Base-by-base conservation (phyloP, 176 grass and related monocot species). In the Tillandsia leiboldiana region DNA sequence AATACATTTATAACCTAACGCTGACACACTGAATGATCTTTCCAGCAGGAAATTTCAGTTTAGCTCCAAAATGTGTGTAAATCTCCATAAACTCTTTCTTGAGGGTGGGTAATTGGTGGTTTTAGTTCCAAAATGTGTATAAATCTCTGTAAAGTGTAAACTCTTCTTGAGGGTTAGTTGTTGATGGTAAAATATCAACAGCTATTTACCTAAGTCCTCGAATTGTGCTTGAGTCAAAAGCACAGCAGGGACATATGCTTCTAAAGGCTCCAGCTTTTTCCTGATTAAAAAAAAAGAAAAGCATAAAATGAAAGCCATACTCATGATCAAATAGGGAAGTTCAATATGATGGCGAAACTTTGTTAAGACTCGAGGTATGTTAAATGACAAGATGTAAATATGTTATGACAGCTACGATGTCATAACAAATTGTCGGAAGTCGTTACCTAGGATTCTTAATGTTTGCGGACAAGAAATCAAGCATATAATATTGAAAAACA, bases 241-340 rank as follows among this genome's bases (percentile, higher is more conserved):
- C 24, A 96, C 88, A 12, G 88, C 86, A 8, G 92, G 92, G 47
- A 89, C 83, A 50, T 96, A 96, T 54, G 81, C 70, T 69, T 92
- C 92, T 52, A 96, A 24, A 2, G 92, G 92, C 75, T 96, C 92
- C 76, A 96, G 69, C 79, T 89, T 96, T 84, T 96, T 96, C 83
- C 92, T 96, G 50, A 22, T 72, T 8, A 56, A 3, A 47, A 26
- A n/a, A 67, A 53, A 69, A 9, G 7, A 66, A 51, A 69, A 27
- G 8, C 10, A 66, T 10, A 11, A 66, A 65, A 11, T 47, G 17
- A 64, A 42, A 71, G 11, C 53, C 22, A 23, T n/a, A 61, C 13
- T 22, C 53, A 67, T 48, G 26, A 50, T n/a, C 47, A 72, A n/a
- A 22, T 26, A 8, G 12, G 5, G 26, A 79, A 50, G 7, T 2